Evolutionary conservation across 2,329 filamentous ascomycete species (phyloP).

Genomic region (Penicillium sp.): DNA sequence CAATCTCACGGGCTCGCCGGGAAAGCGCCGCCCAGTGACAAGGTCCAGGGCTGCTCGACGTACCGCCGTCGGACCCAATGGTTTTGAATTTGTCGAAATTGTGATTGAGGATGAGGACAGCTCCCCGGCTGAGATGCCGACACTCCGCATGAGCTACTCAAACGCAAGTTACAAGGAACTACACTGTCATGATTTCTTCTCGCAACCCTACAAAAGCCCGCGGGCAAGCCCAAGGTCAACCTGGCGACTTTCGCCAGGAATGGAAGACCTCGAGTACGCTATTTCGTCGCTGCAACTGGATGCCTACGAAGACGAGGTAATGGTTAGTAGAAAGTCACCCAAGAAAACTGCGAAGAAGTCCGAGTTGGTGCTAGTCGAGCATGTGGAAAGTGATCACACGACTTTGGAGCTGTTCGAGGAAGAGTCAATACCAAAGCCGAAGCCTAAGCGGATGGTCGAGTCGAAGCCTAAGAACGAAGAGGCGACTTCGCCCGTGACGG

Average conservation of each 20-base stretch:
- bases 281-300: slow-evolving; percentile 28
- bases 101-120: slow-evolving; percentile 10
- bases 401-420: background rate
- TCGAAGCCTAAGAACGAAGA: background rate
- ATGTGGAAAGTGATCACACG: background rate
- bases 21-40: slow-evolving; percentile 30
- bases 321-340: slow-evolving; percentile 2
- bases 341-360: slow-evolving; percentile 18
- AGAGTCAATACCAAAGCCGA: background rate
- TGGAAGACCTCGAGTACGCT: slow-evolving; percentile 27
- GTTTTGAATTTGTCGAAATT: slow-evolving; percentile 19
- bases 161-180: slow-evolving; percentile 23
- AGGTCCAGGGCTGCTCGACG: slow-evolving; percentile 17
- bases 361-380: background rate
- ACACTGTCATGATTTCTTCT: slow-evolving; percentile 7
- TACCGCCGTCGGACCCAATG: slow-evolving; percentile 11
- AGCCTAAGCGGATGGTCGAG: background rate
- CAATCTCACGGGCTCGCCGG: slow-evolving; percentile 23
- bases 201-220: background rate
- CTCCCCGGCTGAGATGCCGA: slow-evolving; percentile 10
- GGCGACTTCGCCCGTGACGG: background rate
- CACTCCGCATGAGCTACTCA: slow-evolving; percentile 33
- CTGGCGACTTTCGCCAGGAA: slow-evolving; percentile 1
- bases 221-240: slow-evolving; percentile 1
- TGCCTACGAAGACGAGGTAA: background rate